Base-by-base conservation (phyloP, 495 filamentous ascomycete species). In the Penicillium canescens region DNA sequence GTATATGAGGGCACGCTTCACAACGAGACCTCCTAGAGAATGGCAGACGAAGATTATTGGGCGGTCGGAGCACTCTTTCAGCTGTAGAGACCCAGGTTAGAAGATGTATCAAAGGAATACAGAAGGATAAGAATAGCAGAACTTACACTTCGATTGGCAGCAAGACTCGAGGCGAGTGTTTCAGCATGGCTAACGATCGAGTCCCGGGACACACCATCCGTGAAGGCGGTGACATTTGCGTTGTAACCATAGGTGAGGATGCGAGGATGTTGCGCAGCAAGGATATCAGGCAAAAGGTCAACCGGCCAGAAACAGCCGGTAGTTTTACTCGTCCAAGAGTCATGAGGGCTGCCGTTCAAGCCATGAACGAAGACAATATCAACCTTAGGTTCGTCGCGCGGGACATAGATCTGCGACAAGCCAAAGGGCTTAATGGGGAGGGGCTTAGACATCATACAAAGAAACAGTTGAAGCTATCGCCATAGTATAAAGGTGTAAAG, bases 21-120 rank as follows among this genome's bases (percentile, higher is more conserved):
- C 85, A 4, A 96, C 75, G 31, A 96, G 82, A 5, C 91, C 91
- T 3, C 91, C 91, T 9, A 96, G 76, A 35, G 86, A 90, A 73
- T 96, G 91, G 33, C 83, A 90, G 12, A 96, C 86, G 73, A 90
- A 96, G 48, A 96, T 86, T 50, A 96, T 91, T 0, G 91, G 91
- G 24, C 86, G 68, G 16, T 85, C 59, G 59, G 73, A 51, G 68
- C 79, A 66, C 63, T 78, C 54, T 68, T 79, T 68, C 68, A 86
- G 66, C 80, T 85, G 67, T 24, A 52, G 12, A 42, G 8, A 18
- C 3, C 14, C 6, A 50, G 13, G 44, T 48, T 9, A 60, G 43
- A 39, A 12, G 2, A 35, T 24, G 11, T 6, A 47, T 47, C 18
- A 26, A 46, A 33, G 26, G 24, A 26, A 52, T 6, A 6, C 23